Base-by-base conservation (phyloP, 2,329 filamentous ascomycete species). In the Talaromyces sp. region DNA sequence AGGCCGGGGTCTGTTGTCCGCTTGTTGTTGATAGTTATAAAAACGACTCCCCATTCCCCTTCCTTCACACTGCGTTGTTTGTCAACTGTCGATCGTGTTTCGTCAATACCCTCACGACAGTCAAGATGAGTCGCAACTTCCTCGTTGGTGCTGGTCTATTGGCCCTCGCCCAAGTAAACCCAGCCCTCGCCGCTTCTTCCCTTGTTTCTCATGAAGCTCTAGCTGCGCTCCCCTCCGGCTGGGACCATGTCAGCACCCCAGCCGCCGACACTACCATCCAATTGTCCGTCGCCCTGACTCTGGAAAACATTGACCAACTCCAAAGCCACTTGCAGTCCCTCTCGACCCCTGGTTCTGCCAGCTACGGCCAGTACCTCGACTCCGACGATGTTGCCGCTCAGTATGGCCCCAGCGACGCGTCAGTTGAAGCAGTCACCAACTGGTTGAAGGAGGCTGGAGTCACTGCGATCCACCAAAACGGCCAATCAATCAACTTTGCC, bases 361-460 rank as follows among this genome's bases (percentile, higher is more conserved):
- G 75, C 16, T 85, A 86, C 68, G 84, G 84, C 31, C 72, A 83
- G 64, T 83, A 85, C 71, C 78, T 83, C 67, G 77, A 75, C 24
- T 73, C 77, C 47, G 73, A 76, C 13, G 79, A 82, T 43, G 75
- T 83, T 63, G 78, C 82, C 54, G 68, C 74, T 3, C 75, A 82
- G 67, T 77, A 84, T 49, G 77, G 74, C 8, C 70, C 76, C 3
- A 75, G 78, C 7, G 75, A 78, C 8, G 69, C 76, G 8, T 68
- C 74, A 0, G 69, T 73, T 1, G 78, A 83, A 16, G 71, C 76
- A 9, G 68, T 66, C 37, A 66, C 52, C 50, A 62, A 43, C 24
- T 85, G 83, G 83, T 73, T 85, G n/a, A 72, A 79, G 66, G 68
- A 69, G 16, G 71, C 75, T 3, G 79, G 79, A 13, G 72, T 82